Base-by-base conservation (phyloP, 345 rosid genomes). In the Anacardium occidentale region DNA sequence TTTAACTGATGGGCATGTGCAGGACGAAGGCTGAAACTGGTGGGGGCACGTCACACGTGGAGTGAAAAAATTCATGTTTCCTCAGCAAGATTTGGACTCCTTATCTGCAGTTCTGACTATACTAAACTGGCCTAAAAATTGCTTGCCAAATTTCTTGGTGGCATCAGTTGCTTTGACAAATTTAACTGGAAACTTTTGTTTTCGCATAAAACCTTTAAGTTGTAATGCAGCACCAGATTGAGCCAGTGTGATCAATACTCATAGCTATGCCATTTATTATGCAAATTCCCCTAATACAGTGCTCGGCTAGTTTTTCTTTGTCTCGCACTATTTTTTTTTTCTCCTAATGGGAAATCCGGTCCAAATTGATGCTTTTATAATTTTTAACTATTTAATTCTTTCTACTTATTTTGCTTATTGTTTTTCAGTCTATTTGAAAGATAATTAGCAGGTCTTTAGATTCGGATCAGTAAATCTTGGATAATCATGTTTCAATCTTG, bases 11-110 rank as follows among this genome's bases (percentile, higher is more conserved):
- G 50, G 54, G 22, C 42, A 7, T 73, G 70, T 81, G 80, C 85
- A 91, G 98, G 89, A 90, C 96, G 10, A 71, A 74, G 34, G 85
- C 95, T 15, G 90, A 93, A 74, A 81, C 70, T 1, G 86, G 87
- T 50, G 88, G 90, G 9, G 91, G 91, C 10, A 29, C 78, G 42
- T 87, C 94, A 14, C 94, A 81, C 26, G 89, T 90, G 77, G 90
- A 83, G 68, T 90, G 91, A 87, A 74, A n/a, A 79, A 70, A n/a
- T 54, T 9, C 60, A 10, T 14, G 22, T 66, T 32, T 50, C 29
- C 3, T 13, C 22, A 0, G 14, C 48, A 44, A 53, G 54, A n/a
- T n/a, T 44, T 55, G 50, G 17, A 17, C 44, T 14, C 7, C 47
- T 63, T 18, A 11, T 54, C 15, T 18, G 34, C 44, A 40, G 14